These are phyloP conservation scores for Turritis glabra DNA, from an alignment of 345 rosid species.

Conservation along the genomic window DNA sequence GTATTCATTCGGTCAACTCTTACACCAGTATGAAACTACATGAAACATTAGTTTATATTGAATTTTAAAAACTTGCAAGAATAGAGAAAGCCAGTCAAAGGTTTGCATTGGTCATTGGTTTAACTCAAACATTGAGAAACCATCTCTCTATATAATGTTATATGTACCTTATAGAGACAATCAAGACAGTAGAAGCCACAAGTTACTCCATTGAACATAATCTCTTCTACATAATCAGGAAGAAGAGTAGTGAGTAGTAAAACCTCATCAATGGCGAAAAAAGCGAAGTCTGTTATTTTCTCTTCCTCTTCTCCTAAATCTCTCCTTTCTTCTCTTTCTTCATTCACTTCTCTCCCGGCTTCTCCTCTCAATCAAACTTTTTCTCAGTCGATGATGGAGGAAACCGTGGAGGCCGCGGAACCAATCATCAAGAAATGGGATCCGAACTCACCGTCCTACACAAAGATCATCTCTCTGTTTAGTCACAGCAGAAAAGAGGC, in stretches of 20 bases:
- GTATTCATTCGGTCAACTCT: neutral
- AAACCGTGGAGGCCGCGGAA: slow-evolving; percentile 49
- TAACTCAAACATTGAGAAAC: neutral
- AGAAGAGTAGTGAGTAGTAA: neutral
- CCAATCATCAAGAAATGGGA: slow-evolving; percentile 67
- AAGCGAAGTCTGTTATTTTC: neutral
- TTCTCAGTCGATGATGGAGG: slow-evolving; percentile 52
- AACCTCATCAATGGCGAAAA: slow-evolving; percentile 24
- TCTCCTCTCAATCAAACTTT: slow-evolving; percentile 21
- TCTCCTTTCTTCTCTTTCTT: slow-evolving; percentile 23
- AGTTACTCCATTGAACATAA: neutral
- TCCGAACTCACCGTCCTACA: slow-evolving; percentile 38
- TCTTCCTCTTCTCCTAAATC: slow-evolving; percentile 25
- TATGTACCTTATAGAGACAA: slow-evolving; percentile 12
- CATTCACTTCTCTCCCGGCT: slow-evolving; percentile 33
- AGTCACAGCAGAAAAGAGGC: slow-evolving; percentile 51
- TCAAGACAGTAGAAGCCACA: neutral
- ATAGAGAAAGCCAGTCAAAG: slow-evolving; percentile 12
- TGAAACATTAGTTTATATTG: neutral
- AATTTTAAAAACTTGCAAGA: neutral
- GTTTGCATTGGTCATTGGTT: slow-evolving; percentile 13
- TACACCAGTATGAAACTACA: neutral
- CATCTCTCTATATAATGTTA: slow-evolving; percentile 14
- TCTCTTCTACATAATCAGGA: neutral
- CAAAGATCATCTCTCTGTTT: slow-evolving; percentile 44